Base-by-base conservation (phyloP, 495 filamentous ascomycete genomes). In the Aspergillus baeticus region DNA sequence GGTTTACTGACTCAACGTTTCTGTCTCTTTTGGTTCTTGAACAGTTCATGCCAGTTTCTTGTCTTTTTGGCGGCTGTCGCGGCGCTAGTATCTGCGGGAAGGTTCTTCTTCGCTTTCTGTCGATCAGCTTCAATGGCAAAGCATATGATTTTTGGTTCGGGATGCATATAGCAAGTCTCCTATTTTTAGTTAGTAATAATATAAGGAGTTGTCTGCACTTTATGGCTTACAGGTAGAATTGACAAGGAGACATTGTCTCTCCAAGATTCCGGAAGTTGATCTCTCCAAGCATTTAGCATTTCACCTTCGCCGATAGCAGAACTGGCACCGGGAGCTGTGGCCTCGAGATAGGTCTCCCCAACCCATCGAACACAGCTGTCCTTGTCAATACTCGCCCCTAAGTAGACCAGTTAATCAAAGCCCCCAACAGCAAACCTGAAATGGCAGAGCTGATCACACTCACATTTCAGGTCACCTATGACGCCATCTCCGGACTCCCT, bases 31-130 rank as follows among this genome's bases (percentile, higher is more conserved):
- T 68, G 66, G 44, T 72, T 75, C 34, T 81, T 87, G 73, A 96
- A 93, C 62, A 82, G 86, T 67, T 95, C 91, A 69, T 96, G 91
- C 91, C 91, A 96, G 64, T 93, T 95, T 53, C 91, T 83, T 59
- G 78, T 79, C 55, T 74, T 76, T 46, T 81, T 81, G 29, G 70
- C 71, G 35, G 76, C 74, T 4, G 74, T 73, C 5, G 70, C 59
- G 41, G 66, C 63, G 43, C 66, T 63, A 41, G 71, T 66, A 33
- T 67, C 67, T 20, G 62, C 54, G 21, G 67, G 51, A 22, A 67
- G 49, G 29, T 66, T 66, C 42, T 73, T 71, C 55, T 64, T 68
- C 10, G 53, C 43, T 33, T 69, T 69, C 31, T 73, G 64, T 15
- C 70, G 65, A 52, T 75, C 73, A 15, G 60, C 63, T 33, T 70